Conservation (phyloP, 2,329 filamentous ascomycete species). For the Talaromyces islandicus region DNA sequence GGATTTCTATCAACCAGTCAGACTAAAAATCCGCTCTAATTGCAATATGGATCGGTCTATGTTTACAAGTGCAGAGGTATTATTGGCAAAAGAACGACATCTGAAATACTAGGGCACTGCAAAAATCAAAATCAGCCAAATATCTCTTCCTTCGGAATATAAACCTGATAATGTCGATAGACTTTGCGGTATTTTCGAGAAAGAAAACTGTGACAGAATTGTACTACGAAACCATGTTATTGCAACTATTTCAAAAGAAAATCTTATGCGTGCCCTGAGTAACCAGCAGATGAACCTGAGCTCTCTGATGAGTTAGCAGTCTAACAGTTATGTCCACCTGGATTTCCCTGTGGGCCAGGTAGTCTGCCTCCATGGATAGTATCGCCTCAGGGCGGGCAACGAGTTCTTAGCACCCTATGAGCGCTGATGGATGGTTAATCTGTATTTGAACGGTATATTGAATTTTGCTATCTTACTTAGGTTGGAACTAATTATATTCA, state of each 20-base stretch:
- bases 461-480: neutral
- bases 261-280: constrained; percentile 2
- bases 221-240: constrained; percentile 16
- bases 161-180: constrained; percentile 16
- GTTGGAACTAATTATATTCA: neutral
- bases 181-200: constrained; percentile 16
- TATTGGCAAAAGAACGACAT: constrained; percentile 11
- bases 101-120: constrained; percentile 19
- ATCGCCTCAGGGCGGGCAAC: neutral
- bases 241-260: constrained; percentile 13
- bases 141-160: neutral
- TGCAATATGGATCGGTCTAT: neutral
- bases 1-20: neutral
- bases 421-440: neutral
- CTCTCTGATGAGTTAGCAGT: neutral
- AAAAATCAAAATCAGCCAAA: constrained; percentile 19
- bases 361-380: neutral
- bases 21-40: neutral
- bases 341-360: neutral
- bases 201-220: constrained; percentile 16
- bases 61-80: neutral
- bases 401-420: constrained; percentile 1
- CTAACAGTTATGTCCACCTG: neutral
- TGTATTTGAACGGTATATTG: constrained; percentile 2
- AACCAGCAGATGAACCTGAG: neutral